Base-by-base conservation (phyloP, 208 protist species). In the Trypanosomatidae sp. region DNA sequence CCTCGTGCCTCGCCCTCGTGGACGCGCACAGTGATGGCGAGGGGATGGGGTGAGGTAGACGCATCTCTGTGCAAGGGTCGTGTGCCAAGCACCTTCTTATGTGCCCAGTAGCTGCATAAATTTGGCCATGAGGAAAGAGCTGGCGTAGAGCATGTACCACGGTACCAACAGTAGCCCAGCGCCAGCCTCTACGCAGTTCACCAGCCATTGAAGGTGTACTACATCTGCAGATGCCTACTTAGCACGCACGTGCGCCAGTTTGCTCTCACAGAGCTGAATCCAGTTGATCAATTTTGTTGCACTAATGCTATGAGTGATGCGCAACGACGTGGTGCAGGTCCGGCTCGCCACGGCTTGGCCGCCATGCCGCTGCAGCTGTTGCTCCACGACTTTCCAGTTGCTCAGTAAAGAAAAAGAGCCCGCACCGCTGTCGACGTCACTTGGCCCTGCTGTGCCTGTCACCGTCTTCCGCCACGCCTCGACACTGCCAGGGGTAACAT, bases 61-160 rank as follows among this genome's bases (percentile, higher is more conserved):
- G 68, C 22, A 79, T 75, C n/a, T 66, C 64, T 12, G 75, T 87
- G 69, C 65, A 74, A 22, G 72, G 64, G 33, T 86, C 71, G 33
- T 73, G 72, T 73, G 72, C 77, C 70, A 86, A 65, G 62, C 65
- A 69, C 85, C 85, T 10, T 82, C 71, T 53, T 76, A 86, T 3
- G n/a, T 13, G 71, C 84, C 85, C 7, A 88, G 69, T n/a, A 81
- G 43, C 8, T 62, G 28, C n/a, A 28, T 53, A 65, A 87, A 86
- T 50, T 73, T 83, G 0, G 39, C 59, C 9, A 56, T 55, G 25
- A 87, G 56, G 2, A 64, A 17, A 15, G 76, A 75, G 44, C 79
- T 77, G 25, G 58, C 62, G 73, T 86, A 86, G 30, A 88, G 62
- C 73, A 88, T 80, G 65, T 79, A 76, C 7, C 82, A 68, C 41